A percentile compares a stretch with the other conserved stretches of the same genome.
phyloP scores from a whole-genome alignment of 768 basidiomycete species.

The Epithele typhae region DNA sequence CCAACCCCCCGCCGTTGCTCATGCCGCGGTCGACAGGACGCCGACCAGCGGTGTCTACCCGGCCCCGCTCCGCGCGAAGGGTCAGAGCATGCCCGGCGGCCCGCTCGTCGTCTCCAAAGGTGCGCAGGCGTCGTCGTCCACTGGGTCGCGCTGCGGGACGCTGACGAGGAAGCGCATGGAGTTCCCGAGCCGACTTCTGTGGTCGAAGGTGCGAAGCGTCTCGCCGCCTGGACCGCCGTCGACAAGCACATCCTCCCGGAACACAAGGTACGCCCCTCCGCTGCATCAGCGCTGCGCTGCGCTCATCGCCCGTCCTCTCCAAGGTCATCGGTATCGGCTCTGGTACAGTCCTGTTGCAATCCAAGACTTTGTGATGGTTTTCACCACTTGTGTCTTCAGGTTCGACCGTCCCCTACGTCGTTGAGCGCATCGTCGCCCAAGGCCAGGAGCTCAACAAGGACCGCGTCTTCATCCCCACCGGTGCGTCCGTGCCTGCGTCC shows the following conservation, averaged over 20 bases:
- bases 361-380: constrained; percentile 9
- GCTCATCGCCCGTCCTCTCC: no score
- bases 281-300: constrained; percentile 2
- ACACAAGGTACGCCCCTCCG: constrained; percentile 62
- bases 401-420: constrained; percentile 94
- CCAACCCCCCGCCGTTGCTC: neutral
- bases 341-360: constrained; percentile 35
- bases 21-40: constrained; percentile 10
- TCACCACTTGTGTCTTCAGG: constrained; percentile 36
- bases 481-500: constrained; percentile 27
- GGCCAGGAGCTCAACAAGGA: constrained; percentile 69
- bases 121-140: neutral
- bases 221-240: constrained; percentile 93
- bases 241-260: constrained; percentile 81
- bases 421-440: constrained; percentile 88
- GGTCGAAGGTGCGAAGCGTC: constrained; percentile 80
- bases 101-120: constrained; percentile 6
- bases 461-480: constrained; percentile 88
- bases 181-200: constrained; percentile 31
- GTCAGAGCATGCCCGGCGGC: constrained; percentile 11
- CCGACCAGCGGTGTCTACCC: constrained; percentile 19
- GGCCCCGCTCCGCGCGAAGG: constrained; percentile 17
- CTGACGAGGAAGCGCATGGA: neutral
- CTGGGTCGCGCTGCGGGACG: no score
- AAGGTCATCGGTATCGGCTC: constrained; percentile 89